Evolutionary conservation across 495 filamentous ascomycete genomes (phyloP).

Genomic region (Coniosporium apollinis): DNA sequence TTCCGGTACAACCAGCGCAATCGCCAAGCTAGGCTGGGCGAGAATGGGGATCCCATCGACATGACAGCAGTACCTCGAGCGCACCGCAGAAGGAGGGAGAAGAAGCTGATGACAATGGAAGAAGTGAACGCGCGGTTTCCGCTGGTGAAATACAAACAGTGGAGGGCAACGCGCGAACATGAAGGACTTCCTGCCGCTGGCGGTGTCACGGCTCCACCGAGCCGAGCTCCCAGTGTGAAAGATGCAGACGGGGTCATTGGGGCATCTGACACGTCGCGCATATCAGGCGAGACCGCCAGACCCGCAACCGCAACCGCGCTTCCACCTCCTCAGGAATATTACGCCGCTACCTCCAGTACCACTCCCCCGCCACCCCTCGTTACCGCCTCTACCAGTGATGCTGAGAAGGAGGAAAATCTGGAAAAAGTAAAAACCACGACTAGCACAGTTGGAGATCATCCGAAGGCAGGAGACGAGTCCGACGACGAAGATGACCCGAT

Average conservation of each 20-base stretch:
- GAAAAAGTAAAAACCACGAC: constrained; percentile 7
- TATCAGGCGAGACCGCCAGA: constrained; percentile 14
- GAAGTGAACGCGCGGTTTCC: constrained; percentile 97
- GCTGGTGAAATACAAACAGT: constrained; percentile 86
- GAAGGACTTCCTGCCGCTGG: constrained; percentile 73
- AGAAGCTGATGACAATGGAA: constrained; percentile 97
- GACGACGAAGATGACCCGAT: constrained; percentile 80
- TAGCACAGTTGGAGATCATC: constrained; percentile 4
- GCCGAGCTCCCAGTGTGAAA: constrained; percentile 45
- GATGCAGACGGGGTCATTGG: constrained; percentile 38
- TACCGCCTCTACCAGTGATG: background rate
- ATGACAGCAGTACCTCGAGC: constrained; percentile 60
- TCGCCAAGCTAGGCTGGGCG: constrained; percentile 52
- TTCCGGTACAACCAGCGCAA: constrained; percentile 96
- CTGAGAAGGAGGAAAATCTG: constrained; percentile 7
- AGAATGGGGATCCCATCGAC: constrained; percentile 79
- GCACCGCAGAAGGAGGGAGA: constrained; percentile 75
- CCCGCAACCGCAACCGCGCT: constrained; percentile 14
- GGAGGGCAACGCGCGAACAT: constrained; percentile 67
- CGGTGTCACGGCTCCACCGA: constrained; percentile 63
- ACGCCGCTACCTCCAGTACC: constrained; percentile 2
- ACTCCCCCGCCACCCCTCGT: background rate
- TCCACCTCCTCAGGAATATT: constrained; percentile 15
- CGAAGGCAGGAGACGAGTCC: constrained; percentile 23
- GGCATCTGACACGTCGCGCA: constrained; percentile 21